phyloP scores from a whole-genome alignment of 108 stramenopile species.

The Phaeodactylum tricornutum region DNA sequence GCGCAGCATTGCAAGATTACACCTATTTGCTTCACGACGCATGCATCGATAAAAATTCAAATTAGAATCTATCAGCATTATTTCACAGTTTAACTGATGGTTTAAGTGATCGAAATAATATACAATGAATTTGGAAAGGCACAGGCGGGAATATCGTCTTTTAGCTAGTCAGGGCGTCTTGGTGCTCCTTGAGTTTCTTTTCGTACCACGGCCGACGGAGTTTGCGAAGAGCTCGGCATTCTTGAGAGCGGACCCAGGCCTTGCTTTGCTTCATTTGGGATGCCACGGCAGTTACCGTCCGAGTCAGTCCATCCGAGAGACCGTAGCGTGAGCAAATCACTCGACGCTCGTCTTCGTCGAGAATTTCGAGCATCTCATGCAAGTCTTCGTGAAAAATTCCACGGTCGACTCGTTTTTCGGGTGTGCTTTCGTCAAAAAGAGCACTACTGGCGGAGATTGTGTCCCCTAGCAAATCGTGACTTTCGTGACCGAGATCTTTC shows the following conservation, averaged over 20 bases:
- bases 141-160: no score
- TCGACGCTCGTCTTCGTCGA: slow-evolving; percentile 59
- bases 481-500: slow-evolving; percentile 73
- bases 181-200: slow-evolving; percentile 75
- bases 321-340: slow-evolving; percentile 76
- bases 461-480: slow-evolving; percentile 63
- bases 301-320: slow-evolving; percentile 71
- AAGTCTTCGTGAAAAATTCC: slow-evolving; percentile 70
- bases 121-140: no score
- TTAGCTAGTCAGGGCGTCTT: slow-evolving; percentile 44
- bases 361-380: slow-evolving; percentile 67
- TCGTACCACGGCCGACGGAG: slow-evolving; percentile 88
- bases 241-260: slow-evolving; percentile 82
- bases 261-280: slow-evolving; percentile 69
- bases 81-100: no score
- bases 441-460: slow-evolving; percentile 42
- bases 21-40: no score
- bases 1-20: no score
- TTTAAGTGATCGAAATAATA: no score
- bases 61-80: no score
- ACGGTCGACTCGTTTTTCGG: slow-evolving; percentile 63
- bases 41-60: no score
- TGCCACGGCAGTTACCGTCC: slow-evolving; percentile 78
- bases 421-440: slow-evolving; percentile 39
- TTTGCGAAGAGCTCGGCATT: slow-evolving; percentile 77